phyloP scores from a whole-genome alignment of 108 stramenopile genomes.

The Parietichytrium sp. region DNA sequence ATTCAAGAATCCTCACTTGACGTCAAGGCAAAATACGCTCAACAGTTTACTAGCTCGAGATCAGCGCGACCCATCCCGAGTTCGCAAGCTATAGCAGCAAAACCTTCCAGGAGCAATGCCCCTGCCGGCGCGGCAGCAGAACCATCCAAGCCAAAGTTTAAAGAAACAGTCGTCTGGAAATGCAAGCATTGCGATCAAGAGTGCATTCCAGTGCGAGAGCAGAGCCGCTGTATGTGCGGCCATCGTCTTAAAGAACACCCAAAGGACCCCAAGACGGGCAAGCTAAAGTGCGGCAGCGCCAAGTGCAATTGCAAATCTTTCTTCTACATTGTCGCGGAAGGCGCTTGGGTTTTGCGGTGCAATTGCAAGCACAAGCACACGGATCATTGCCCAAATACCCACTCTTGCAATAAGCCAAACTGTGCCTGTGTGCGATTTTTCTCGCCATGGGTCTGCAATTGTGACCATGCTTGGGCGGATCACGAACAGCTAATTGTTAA shows the following conservation, averaged over 20 bases:
- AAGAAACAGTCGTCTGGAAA: neutral
- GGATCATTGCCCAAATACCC: constrained; percentile 11
- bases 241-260: constrained; percentile 38
- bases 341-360: constrained; percentile 23
- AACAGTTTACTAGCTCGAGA: too few species aligned
- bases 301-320: neutral
- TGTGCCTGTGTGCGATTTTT: neutral
- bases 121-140: too few species aligned
- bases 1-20: too few species aligned
- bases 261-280: neutral
- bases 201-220: constrained; percentile 17
- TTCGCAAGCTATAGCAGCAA: too few species aligned
- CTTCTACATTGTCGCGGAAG: constrained; percentile 7
- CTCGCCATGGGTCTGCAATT: constrained; percentile 16
- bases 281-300: neutral
- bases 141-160: neutral
- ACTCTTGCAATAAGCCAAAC: neutral
- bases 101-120: too few species aligned
- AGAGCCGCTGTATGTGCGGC: constrained; percentile 21
- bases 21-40: too few species aligned
- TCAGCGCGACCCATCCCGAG: too few species aligned
- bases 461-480: constrained; percentile 2
- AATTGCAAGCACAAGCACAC: constrained; percentile 36
- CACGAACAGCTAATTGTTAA: neutral
- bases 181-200: neutral